Evolutionary conservation across 1,139 yeast species (phyloP), one percentile per base, ranked within the genome.

Genomic region (Schizosaccharomyces versatilis): DNA sequence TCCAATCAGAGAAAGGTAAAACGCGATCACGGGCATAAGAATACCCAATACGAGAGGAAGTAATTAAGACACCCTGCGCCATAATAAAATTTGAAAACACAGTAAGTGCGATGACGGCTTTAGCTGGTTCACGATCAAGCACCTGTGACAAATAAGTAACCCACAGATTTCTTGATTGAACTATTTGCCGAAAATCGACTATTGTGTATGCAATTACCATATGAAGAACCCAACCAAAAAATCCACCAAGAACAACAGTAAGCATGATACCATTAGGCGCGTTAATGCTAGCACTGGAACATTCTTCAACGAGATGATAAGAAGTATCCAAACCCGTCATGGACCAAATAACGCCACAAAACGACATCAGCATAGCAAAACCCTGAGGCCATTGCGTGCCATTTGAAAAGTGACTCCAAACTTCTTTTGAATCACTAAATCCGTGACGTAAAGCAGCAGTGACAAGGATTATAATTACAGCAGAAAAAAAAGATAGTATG

Each of bases 241-340:
- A 53, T 53, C 84, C 84, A 56, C 84, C 84, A 52, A 72, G 67
- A 8, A 73, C 65, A 12, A 82, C 72, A 10, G 84, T 79, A 67
- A 79, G 65, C 14, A 78, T 78, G 60, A 80, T 79, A 39, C 84
- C 84, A 57, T 74, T 70, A 14, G 86, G 85, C 8, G 81, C 78
- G 3, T 82, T 79, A 40, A 69, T 67, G 12, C 73, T 69, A 7
- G 85, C 83, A 64, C 79, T 79, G 51, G 80, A 69, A 62, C 83
- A 78, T 63, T 80, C 85, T 65, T 81, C 90, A 15, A 84, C 73
- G 54, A 81, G 68, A 62, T 81, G 86, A 70, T 80, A 80, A 0
- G 86, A 83, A 17, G 83, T 75, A 64, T 81, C 88, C 62, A 78
- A 80, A 24, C 86, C 86, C 52, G 32, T 10, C 41, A 80, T 79